phyloP scores from a whole-genome alignment of 1,139 yeast genomes.

The Arxiozyma slooffiae region DNA sequence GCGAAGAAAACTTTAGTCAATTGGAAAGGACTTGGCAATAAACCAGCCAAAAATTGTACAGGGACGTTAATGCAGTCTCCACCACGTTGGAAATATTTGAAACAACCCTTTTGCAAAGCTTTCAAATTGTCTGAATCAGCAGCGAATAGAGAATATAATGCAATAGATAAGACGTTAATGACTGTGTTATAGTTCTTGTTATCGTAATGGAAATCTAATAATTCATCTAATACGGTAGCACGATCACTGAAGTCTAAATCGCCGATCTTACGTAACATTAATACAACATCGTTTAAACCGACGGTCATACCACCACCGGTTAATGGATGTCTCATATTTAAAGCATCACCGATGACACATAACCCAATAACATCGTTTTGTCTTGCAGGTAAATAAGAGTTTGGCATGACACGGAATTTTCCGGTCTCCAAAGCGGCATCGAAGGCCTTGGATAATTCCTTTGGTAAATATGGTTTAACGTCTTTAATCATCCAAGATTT shows the following conservation, averaged over 20 bases:
- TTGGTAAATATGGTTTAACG: constrained; percentile 66
- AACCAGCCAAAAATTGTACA: constrained; percentile 73
- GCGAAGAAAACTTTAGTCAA: constrained; percentile 79
- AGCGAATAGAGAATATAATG: constrained; percentile 81
- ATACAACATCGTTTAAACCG: constrained; percentile 79
- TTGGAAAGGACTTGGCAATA: constrained; percentile 61
- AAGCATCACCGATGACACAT: constrained; percentile 81
- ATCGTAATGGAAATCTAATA: constrained; percentile 61
- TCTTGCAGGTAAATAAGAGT: constrained; percentile 77
- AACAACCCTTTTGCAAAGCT: constrained; percentile 80
- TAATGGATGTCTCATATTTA: constrained; percentile 95
- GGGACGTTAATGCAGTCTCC: constrained; percentile 76
- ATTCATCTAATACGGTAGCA: constrained; percentile 42
- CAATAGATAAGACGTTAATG: constrained; percentile 81
- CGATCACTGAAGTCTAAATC: constrained; percentile 56
- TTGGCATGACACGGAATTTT: constrained; percentile 82
- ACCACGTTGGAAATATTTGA: constrained; percentile 72
- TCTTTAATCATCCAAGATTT: constrained; percentile 47
- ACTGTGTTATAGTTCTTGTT: constrained; percentile 76
- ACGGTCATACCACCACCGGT: constrained; percentile 99
- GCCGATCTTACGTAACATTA: constrained; percentile 38
- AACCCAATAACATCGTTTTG: constrained; percentile 63
- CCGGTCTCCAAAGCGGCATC: constrained; percentile 40
- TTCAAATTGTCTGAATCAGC: constrained; percentile 61
- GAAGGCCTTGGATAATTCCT: constrained; percentile 55